Evolutionary conservation across 768 basidiomycete genomes (phyloP).

Genomic region (Boletus rufocinnamomeus): DNA sequence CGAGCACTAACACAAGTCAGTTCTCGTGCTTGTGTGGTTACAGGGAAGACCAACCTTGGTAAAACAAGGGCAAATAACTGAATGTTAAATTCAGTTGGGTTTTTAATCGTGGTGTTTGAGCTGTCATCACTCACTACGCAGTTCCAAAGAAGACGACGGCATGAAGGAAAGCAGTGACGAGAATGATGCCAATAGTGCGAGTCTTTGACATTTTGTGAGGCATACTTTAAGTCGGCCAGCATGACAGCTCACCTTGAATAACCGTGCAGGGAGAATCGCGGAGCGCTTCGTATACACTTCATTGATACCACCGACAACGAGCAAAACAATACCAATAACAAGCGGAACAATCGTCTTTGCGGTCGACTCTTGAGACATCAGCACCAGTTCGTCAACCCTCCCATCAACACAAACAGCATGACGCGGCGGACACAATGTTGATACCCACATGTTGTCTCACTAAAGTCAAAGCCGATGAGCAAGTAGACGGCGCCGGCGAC

Average conservation of each 20-base stretch:
- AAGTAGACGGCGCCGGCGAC: conserved; percentile 66
- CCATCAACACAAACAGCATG: background rate
- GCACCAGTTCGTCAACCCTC: background rate
- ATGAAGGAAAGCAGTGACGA: conserved; percentile 63
- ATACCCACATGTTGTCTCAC: conserved; percentile 63
- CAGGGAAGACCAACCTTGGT: too few relatives aligned
- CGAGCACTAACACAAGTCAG: conserved; percentile 46
- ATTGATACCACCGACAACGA: conserved; percentile 55
- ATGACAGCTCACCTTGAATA: conserved; percentile 57
- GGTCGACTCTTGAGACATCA: conserved; percentile 48
- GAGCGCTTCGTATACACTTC: conserved; percentile 64
- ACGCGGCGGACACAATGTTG: background rate
- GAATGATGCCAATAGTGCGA: conserved; percentile 66
- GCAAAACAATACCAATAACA: conserved; percentile 53
- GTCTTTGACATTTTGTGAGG: conserved; percentile 43
- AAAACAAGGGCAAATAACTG: conserved; percentile 47
- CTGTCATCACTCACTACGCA: conserved; percentile 26
- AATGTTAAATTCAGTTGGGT: background rate
- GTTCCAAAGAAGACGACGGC: conserved; percentile 60
- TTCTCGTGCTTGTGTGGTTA: too few relatives aligned
- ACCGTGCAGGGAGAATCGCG: conserved; percentile 71
- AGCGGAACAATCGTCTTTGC: conserved; percentile 63
- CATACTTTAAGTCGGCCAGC: background rate
- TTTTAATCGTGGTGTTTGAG: too few relatives aligned
- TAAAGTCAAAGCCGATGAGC: conserved; percentile 71